A percentile compares a stretch with the other conserved stretches of the same genome.
Conservation (phyloP, 2,329 filamentous ascomycete genomes). For the Elsinoe batatas region DNA sequence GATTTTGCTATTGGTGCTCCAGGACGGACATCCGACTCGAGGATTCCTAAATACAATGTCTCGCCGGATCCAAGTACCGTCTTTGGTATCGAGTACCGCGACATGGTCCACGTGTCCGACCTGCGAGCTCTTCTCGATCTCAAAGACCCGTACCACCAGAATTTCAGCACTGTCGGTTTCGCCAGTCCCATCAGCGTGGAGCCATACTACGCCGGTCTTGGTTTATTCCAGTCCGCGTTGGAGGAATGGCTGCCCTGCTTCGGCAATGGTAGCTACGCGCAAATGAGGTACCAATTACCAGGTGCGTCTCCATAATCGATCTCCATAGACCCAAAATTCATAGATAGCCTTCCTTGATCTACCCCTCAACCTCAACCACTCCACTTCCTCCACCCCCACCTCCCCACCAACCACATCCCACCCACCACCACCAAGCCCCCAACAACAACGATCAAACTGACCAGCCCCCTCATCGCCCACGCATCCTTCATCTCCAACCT, state of each 20-base stretch:
- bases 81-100: conserved; percentile 18
- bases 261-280: conserved; percentile 11
- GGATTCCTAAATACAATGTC: conserved; percentile 16
- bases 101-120: conserved; percentile 18
- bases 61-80: conserved; percentile 15
- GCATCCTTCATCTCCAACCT: conserved; percentile 11
- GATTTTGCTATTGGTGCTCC: conserved; percentile 15
- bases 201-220: conserved; percentile 16
- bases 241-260: conserved; percentile 21
- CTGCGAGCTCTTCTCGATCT: conserved; percentile 14
- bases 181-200: conserved; percentile 13
- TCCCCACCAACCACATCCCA: neutral
- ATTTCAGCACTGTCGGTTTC: conserved; percentile 14
- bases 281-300: conserved; percentile 3
- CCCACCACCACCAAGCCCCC: neutral
- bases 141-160: conserved; percentile 16
- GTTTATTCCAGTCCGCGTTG: conserved; percentile 17
- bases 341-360: neutral
- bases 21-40: conserved; percentile 12
- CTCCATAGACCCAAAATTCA: neutral
- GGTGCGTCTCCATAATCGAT: neutral
- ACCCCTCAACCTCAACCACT: neutral
- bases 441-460: neutral
- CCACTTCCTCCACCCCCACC: conserved; percentile 6
- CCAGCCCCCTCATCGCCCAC: neutral